A percentile compares a stretch with the other conserved stretches of the same genome.
phyloP scores from a whole-genome alignment of 192 early-diverging fungal genomes.

The Spizellomyces punctatus region DNA sequence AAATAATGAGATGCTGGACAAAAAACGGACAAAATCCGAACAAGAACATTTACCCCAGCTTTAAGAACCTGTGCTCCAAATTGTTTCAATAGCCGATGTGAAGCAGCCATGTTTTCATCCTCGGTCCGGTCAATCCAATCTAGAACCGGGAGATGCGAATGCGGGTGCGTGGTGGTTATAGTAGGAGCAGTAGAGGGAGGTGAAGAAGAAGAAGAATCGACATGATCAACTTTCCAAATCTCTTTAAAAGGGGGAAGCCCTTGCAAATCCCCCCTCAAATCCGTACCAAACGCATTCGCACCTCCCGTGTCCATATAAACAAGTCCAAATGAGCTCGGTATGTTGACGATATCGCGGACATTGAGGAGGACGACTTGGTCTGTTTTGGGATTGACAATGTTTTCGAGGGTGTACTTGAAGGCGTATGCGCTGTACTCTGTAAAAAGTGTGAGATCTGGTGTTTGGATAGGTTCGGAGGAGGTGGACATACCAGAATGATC shows the following conservation, averaged over 20 bases:
- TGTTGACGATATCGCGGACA: constrained; percentile 27
- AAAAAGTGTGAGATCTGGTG: neutral
- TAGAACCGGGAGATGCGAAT: constrained; percentile 1
- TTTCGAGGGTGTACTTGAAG: constrained; percentile 39
- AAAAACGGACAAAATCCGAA: neutral
- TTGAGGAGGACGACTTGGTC: constrained; percentile 48
- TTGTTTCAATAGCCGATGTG: constrained; percentile 21
- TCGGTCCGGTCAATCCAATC: constrained; percentile 29
- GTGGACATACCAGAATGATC: constrained; percentile 28
- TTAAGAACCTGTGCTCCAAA: constrained; percentile 27
- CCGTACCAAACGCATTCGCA: neutral
- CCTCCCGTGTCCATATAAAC: constrained; percentile 30
- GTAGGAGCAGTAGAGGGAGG: neutral
- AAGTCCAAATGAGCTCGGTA: constrained; percentile 29
- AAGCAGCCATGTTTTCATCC: constrained; percentile 12
- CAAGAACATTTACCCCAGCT: constrained; percentile 8
- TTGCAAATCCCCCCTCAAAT: neutral
- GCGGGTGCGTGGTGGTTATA: neutral
- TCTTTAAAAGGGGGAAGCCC: neutral
- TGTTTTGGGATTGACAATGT: constrained; percentile 32
- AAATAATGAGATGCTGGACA: neutral
- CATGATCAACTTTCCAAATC: neutral
- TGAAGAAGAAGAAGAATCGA: too few species aligned
- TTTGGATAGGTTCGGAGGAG: neutral
- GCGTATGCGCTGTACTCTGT: constrained; percentile 32